Base-by-base conservation (phyloP, 208 protist species). In the Acanthamoeba pearcei region DNA sequence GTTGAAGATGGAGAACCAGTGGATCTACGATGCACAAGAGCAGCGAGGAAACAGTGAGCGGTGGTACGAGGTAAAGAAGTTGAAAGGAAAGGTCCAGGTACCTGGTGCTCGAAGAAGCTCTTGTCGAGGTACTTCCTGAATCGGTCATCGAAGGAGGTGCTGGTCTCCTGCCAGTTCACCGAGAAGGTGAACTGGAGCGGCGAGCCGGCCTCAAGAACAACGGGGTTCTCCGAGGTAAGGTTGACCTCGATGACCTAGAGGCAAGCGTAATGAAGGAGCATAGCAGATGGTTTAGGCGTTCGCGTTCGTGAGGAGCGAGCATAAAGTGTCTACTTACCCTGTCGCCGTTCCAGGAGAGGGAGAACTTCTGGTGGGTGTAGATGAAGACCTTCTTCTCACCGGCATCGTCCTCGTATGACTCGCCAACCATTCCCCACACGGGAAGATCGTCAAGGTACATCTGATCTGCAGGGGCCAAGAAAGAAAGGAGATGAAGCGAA, bases 1-100 rank as follows among this genome's bases (percentile, higher is more conserved):
- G 96, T 99, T 99, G 95, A 98, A 97, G 32, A 99, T 98, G 3
- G 98, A 98, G 95, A 98, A 97, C 98, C 98, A 98, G 89, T 98
- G 97, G 96, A 99, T 97, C 93, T 98, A 22, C 2, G 38, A 38
- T 38, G 53, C 1, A 57, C n/a, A 27, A 17, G 19, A 6, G 57
- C 57, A 64, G 8, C 12, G 19, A 27, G 19, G 17, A 64, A 27
- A 24, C 57, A 17, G 57, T 27, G 17, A 64, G 57, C 55, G 15
- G n/a, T 64, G 5, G 86, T 85, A 15, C 51, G 8, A 9, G 90
- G 85, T 9, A 29, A 32, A 17, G 32, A 32, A 3, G 53, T 15
- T 9, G 32, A 53, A 53, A 94, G 46, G 66, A 32, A 91, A 95
- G 57, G 32, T 68, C 89, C 0, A 55, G 10, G 9, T 60, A 97